Evolutionary conservation across 768 basidiomycete genomes (phyloP), one percentile per base, ranked within the genome.

Genomic region (Tricholoma terreum): DNA sequence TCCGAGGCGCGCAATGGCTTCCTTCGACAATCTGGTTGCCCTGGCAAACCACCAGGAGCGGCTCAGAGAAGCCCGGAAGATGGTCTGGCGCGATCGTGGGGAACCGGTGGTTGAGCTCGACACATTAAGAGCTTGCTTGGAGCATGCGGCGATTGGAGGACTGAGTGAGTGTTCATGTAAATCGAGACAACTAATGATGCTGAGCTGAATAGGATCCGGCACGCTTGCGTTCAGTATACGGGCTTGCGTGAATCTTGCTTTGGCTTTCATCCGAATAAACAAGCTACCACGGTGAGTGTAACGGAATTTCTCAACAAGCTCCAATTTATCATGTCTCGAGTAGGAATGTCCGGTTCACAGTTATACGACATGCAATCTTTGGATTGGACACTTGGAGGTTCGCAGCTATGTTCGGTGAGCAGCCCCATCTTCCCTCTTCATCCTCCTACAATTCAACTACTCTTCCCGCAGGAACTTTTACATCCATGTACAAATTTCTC

Each of bases 11-110:
- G 82, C 86, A 3, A 84, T 89, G 75, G 79, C 82, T 8, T 92
- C 89, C 0, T 93, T 93, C 62, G 90, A 93, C 67, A 91, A 90
- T 65, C 76, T 94, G 7, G 86, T 92, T 19, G 89, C 88, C 12
- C 78, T 94, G 55, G 92, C 92, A 4, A 92, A 92, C 71, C 84
- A 89, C 70, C 87, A 91, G 67, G 89, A 93, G 58, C 77, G 83
- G 2, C 75, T 93, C 31, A 80, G 73, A 59, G 85, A 84, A 55
- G 89, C 91, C 0, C 79, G 88, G 54, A 90, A 84, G 69, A 87
- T 92, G 71, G 83, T 94, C 3, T 91, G 91, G 89, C 77, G 89
- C 11, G 87, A 92, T 64, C 76, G 81, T 59, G 90, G 92, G 3
- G 85, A 92, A 69, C 87, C 85, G 15, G 87, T 87, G 0, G 84